Evolutionary conservation across 2,329 filamentous ascomycete species (phyloP), one percentile per base, ranked within the genome.

Genomic region (Xylaria sp.): DNA sequence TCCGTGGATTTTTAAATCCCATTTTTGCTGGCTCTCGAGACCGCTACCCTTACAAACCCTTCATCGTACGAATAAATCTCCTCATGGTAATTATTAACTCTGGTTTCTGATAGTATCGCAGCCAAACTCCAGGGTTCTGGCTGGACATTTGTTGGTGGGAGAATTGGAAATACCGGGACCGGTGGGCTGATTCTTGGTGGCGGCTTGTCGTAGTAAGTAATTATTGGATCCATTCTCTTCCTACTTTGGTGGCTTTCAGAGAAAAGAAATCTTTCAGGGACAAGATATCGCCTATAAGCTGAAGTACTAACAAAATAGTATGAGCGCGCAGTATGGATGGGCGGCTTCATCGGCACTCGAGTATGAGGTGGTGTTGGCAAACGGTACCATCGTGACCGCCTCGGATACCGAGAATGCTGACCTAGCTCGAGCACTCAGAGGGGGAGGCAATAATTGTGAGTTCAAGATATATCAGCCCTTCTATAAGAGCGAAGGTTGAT

Each of bases 371-470:
- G 86, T 89, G 2, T 81, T 87, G 1, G 81, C 83, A 6, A 80
- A 83, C 67, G 85, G 86, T 13, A 76, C 77, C 2, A 80, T 87
- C 36, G 76, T 84, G 28, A 83, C 81, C 3, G 85, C 82, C 1
- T 85, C 81, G 8, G 72, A 72, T 0, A 73, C 72, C 0, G 70
- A 79, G 2, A 80, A 88, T 65, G 45, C 80, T 0, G 86, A 88
- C 65, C 79, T 89, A 1, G 88, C 81, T 75, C 80, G 78, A 61
- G 85, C 85, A 0, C 80, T 89, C 4, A 83, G 84, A 64, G 87
- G 87, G 5, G 87, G 87, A n/a, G 83, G 83, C 10, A 86, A 83
- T 74, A 88, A 87, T 72, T 87, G 67, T 69, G 39, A 63, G 67
- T 60, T 13, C 15, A 41, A 36, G 6, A 39, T 8, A 30, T 41